Base-by-base conservation (phyloP, 805 yeast species). In the Jamesozyma lodderae region DNA sequence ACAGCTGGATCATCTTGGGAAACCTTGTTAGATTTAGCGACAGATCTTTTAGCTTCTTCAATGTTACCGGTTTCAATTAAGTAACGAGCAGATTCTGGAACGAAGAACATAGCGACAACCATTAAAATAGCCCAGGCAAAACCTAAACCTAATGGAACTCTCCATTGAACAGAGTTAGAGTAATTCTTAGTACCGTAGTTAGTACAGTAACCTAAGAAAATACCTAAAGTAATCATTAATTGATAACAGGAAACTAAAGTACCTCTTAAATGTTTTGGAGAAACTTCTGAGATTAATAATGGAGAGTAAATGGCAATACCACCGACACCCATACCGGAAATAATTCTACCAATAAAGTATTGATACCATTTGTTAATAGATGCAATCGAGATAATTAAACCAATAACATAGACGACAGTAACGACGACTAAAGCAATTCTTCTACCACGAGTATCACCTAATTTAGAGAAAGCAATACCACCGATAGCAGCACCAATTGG, bases 71-170 rank as follows among this genome's bases (percentile, higher is more conserved):
- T 62, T 61, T 73, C 77, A 43, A 75, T 67, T 60, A 79, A 68
- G 63, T 59, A 80, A 62, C 86, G 68, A 53, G 86, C 83, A 25
- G 84, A 77, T 64, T 80, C 87, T 36, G 86, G 86, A 72, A 79
- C 78, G 51, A 71, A 69, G 3, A 49, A 45, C 64, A 62, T 60
- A 48, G 56, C 64, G 17, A 44, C 46, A 35, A 60, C 43, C 64
- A 62, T 53, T 35, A 59, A 62, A 59, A 47, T 33, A 35, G 68
- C 68, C 72, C 72, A 70, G 22, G 66, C 64, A 49, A 70, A 71
- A 52, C 70, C 66, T 45, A 75, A 60, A 43, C 80, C 81, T 54
- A 79, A 65, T 41, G 81, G 83, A 21, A 31, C 33, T 31, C 33
- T 31, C 33, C 33, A 31, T 31, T 31, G 33, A n/a, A 21, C 25